A percentile compares a stretch with the other conserved stretches of the same genome.
Evolutionary conservation across 1,139 yeast genomes (phyloP).

Genomic region (Komagataea norvegica): DNA sequence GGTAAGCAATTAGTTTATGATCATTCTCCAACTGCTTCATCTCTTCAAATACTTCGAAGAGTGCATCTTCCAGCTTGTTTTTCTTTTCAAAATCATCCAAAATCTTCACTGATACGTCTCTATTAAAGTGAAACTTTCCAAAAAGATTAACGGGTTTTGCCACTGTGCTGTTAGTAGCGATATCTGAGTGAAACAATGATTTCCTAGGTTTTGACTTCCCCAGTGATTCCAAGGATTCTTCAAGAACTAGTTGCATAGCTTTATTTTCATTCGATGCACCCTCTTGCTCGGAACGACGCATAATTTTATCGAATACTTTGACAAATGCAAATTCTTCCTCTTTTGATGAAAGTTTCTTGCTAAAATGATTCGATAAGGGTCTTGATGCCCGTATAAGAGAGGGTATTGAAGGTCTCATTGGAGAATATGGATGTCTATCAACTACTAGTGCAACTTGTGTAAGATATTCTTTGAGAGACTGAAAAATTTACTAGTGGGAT

Average conservation of each 20-base stretch:
- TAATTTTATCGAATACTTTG: constrained; percentile 9
- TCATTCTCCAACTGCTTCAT: neutral
- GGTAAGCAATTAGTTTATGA: constrained; percentile 1
- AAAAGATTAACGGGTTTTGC: neutral
- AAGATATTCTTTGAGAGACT: too few relatives aligned
- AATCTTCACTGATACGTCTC: constrained; percentile 3
- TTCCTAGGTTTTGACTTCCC: neutral
- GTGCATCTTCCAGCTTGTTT: constrained; percentile 2
- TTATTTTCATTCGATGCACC: neutral
- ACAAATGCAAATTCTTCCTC: constrained; percentile 9
- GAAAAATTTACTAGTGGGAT: too few relatives aligned
- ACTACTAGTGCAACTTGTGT: too few relatives aligned
- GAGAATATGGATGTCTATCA: too few relatives aligned
- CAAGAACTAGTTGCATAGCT: constrained; percentile 7
- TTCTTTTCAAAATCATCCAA: constrained; percentile 6
- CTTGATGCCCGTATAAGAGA: constrained; percentile 2
- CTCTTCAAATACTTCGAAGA: neutral
- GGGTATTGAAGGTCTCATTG: constrained; percentile 6
- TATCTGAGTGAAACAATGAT: neutral
- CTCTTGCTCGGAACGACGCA: constrained; percentile 1
- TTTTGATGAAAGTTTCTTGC: constrained; percentile 9
- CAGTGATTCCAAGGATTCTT: constrained; percentile 6
- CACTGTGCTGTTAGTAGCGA: too few relatives aligned
- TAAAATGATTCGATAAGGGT: constrained; percentile 5
- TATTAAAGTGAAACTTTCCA: constrained; percentile 1